Evolutionary conservation across 2,329 filamentous ascomycete genomes (phyloP), one percentile per base, ranked within the genome.

Genomic region (Scorias spongiosa): DNA sequence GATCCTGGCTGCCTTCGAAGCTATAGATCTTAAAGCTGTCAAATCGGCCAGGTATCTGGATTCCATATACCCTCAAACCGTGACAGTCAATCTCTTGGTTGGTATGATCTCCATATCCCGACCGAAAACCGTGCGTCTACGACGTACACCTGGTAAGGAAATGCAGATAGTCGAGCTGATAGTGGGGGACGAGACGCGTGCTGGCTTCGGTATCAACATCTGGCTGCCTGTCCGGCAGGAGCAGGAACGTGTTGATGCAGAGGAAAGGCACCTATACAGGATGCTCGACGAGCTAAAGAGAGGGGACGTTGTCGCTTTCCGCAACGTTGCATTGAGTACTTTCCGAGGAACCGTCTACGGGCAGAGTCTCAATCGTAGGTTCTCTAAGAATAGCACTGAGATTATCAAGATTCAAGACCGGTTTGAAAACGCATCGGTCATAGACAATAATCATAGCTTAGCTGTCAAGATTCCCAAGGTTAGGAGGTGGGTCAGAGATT

Each of bases 331-430:
- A 1, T 67, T 96, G 42, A 76, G 77, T 42, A 76, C 77, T 3
- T 96, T 89, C 59, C 73, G 74, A 42, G 75, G 77, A 40, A 80
- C 75, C 53, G 88, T 95, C 0, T 87, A 91, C 54, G 88, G 89
- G 0, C 83, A 93, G 59, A 91, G 81, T 55, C 64, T 95, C 48
- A 75, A 81, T 26, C 75, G 74, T 49, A 76, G 77, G 7, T 72
- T 83, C 53, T 88, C 84, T 7, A 79, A 75, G 51, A 72, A 86
- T 18, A 57, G 57, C 40, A 69, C 86, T 3, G 76, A 36, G 32
- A 36, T 36, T 36, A 36, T 15, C 32, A 36, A 9, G 32, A 36
- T 36, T 15, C 12, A 36, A 26, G 20, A 26, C 20, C 3, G 20
- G 20, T 26, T 26, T 26, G 20, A 3, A 26, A 26, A 26, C 7